phyloP scores from a whole-genome alignment of 1,284 basidiomycete genomes.

The Leccinum pachyderme region DNA sequence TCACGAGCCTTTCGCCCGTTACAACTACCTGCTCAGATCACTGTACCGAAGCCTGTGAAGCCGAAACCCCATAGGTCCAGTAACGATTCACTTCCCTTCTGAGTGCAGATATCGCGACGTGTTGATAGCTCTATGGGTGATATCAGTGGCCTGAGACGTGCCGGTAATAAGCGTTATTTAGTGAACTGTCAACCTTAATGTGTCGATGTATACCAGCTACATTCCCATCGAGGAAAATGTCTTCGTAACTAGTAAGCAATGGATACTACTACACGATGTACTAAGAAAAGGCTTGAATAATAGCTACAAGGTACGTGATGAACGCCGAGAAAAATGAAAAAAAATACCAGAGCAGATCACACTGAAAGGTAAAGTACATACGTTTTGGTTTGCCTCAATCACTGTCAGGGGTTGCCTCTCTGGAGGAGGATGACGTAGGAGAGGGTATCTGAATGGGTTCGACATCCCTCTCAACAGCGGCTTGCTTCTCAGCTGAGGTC shows the following conservation, averaged over 20 bases:
- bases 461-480: constrained; percentile 59
- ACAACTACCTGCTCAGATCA: constrained; percentile 27
- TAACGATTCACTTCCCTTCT: constrained; percentile 3
- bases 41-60: constrained; percentile 26
- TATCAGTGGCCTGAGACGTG: constrained; percentile 18
- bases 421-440: constrained; percentile 37
- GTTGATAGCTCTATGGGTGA: constrained; percentile 19
- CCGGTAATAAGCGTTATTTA: constrained; percentile 45
- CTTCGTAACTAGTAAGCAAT: not conserved
- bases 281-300: constrained; percentile 1
- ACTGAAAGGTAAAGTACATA: not conserved
- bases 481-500: constrained; percentile 54
- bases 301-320: constrained; percentile 22
- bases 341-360: not conserved
- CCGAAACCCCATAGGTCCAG: not conserved
- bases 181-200: not conserved
- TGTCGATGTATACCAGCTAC: not conserved
- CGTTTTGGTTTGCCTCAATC: constrained; percentile 18
- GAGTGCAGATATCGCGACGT: not conserved
- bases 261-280: constrained; percentile 19
- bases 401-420: constrained; percentile 30
- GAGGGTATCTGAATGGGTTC: constrained; percentile 48
- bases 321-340: constrained; percentile 7
- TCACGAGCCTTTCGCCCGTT: not conserved
- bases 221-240: not conserved